Base-by-base conservation (phyloP, 2,329 filamentous ascomycete species). In the Apiospora aurea region DNA sequence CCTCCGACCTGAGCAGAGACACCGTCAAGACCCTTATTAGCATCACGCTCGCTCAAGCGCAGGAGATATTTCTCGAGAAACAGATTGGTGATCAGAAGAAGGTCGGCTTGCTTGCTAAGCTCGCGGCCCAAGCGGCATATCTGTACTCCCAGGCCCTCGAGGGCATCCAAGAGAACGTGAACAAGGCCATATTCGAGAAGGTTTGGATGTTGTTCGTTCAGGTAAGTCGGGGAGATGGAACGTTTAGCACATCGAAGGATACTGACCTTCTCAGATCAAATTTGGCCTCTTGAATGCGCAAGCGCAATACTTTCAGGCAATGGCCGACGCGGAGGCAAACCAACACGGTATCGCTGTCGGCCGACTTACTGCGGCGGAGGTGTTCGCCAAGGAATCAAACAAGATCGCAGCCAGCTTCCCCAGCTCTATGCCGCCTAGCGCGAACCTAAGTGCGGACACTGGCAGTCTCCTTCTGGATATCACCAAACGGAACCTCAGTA, bases 41-140 rank as follows among this genome's bases (percentile, higher is more conserved):
- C 69, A 90, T 99, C 73, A 98, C 94, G 88, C 89, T 99, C 71
- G 97, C 96, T 1, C 96, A 99, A 82, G 96, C 93, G 4, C 97
- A 99, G 81, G 96, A 99, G 81, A 94, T 98, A 2, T 99, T 99
- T 77, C 86, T 99, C 43, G 97, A 99, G 84, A 98, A 98, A 84
- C 96, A 98, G 82, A 91, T 97, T 74, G 88, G 92, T 18, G 96
- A 98, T 80, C 91, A 93, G 75, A 99, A 98, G 85, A 99, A 98
- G 83, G 90, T 94, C 41, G 96, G 93, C 8, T 86, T 99, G 74
- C 84, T 99, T 74, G 97, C 96, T 4, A 99, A 99, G 82, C 86
- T 99, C 71, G 94, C 96, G 18, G 94, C 95, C 71, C 96, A 99
- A 79, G 94, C 96, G 2, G 93, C 93, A 4, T 95, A 94, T 80